Conservation (phyloP, 345 rosid genomes). For the Murraya paniculata region DNA sequence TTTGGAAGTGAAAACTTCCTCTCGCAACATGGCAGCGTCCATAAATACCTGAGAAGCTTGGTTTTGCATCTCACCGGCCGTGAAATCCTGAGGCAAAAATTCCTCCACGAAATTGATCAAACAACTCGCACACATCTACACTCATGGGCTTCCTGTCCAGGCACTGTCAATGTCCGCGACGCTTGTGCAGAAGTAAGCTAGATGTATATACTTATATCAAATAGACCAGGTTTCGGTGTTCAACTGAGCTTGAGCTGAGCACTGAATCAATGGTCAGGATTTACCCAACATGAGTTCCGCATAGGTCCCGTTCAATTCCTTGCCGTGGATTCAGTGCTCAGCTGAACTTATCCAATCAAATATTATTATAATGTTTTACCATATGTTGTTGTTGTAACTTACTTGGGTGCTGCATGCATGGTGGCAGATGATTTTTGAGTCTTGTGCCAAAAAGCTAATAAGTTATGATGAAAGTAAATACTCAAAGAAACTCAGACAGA, state of each 20-base stretch:
- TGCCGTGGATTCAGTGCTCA: too few relatives aligned
- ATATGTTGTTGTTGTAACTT: background rate
- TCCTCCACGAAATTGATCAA: background rate
- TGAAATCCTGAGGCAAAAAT: background rate
- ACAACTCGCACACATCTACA: background rate
- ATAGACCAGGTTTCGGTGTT: too few relatives aligned
- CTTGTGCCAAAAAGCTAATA: conserved; percentile 14
- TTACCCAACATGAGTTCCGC: too few relatives aligned
- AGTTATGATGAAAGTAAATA: conserved; percentile 27
- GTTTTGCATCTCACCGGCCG: conserved; percentile 13
- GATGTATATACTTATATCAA: too few relatives aligned
- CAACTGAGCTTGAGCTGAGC: rapidly evolving
- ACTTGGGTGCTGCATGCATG: too few relatives aligned
- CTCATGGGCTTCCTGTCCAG: background rate
- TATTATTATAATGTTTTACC: too few relatives aligned
- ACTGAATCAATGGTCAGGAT: too few relatives aligned
- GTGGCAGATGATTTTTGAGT: conserved; percentile 32
- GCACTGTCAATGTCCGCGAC: background rate
- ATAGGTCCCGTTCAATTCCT: too few relatives aligned
- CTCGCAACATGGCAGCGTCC: conserved; percentile 26
- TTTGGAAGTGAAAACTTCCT: conserved; percentile 29
- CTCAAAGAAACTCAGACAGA: conserved; percentile 4
- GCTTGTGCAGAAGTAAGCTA: background rate
- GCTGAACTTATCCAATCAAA: too few relatives aligned
- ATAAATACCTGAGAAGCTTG: conserved; percentile 34